Conservation (phyloP, 2,329 filamentous ascomycete species). For the Microdochium trichocladiopsis region DNA sequence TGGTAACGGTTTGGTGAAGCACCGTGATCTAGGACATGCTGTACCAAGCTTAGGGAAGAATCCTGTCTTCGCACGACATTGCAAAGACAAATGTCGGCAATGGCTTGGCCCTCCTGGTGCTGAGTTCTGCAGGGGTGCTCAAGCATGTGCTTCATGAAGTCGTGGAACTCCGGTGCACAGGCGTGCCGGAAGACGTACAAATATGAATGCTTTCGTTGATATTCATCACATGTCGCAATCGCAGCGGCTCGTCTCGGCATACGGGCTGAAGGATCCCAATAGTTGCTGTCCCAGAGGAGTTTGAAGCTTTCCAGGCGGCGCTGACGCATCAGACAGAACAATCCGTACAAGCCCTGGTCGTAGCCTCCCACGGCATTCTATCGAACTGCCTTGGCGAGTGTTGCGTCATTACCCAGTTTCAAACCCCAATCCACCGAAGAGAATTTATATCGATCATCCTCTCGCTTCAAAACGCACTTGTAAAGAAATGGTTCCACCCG, state of each 20-base stretch:
- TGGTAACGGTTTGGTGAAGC: not conserved
- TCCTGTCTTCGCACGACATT: not conserved
- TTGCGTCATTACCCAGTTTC: not conserved
- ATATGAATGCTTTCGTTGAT: not conserved
- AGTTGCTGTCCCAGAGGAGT: not conserved
- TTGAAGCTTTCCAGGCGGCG: not conserved
- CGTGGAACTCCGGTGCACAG: not conserved
- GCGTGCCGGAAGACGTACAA: not conserved
- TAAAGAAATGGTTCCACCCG: not conserved
- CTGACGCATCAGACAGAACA: not conserved
- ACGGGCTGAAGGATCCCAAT: not conserved
- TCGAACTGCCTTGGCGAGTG: not conserved
- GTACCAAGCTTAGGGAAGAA: not conserved
- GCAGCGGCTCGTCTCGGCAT: not conserved
- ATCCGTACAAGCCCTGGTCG: not conserved
- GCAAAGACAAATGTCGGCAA: not conserved
- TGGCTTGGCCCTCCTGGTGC: not conserved
- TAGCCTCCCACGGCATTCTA: not conserved
- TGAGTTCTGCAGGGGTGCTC: not conserved
- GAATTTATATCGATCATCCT: not conserved
- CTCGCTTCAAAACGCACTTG: not conserved
- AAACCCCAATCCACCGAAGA: not conserved
- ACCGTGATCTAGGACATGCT: not conserved
- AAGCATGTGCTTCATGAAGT: not conserved
- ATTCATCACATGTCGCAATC: not conserved